Evolutionary conservation across 164 flowering plant species (phyloP), one percentile per base, ranked within the genome.

Genomic region (Aristolochia contorta): DNA sequence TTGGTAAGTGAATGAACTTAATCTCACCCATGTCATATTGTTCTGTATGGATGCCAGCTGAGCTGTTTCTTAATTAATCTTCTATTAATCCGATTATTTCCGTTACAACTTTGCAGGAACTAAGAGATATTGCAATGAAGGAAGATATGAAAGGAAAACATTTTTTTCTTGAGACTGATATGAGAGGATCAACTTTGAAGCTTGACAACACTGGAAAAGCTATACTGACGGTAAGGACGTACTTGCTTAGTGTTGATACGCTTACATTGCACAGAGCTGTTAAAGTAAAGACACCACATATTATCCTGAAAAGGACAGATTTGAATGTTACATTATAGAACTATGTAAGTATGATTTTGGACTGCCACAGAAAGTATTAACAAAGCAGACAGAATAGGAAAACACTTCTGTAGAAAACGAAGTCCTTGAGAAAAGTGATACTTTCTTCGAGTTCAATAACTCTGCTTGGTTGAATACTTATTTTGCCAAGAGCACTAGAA

Each of bases 181-280:
- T 93, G 30, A 93, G 82, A 73, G 98, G 98, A 66, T 85, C 97
- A 13, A 20, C 80, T 16, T 64, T 93, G 72, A 93, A 89, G 82
- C 88, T 81, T 71, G 98, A 93, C 78, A 80, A 82, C 69, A 93
- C 90, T 60, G 96, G 98, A 59, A 89, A 80, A 74, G 80, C 91
- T 24, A 84, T 87, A 67, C 59, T 89, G 27, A 89, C 96, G 13
- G 97, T 75, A 64, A 63, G 78, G 65, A 47, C 65, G 21, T 0
- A 53, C 25, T 2, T 0, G 56, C 56, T 22, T 21, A 53, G 23
- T 53, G 56, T 22, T n/a, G n/a, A n/a, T 22, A 37, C 7, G 43
- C 1, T 37, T n/a, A n/a, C n/a, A 37, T 37, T 37, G 43, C 5
- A 37, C 12, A 37, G 43, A 6, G 7, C 43, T 37, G 43, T 37